Base-by-base conservation (phyloP, 192 early-diverging fungal species). In the Kickxella alabastrina region DNA sequence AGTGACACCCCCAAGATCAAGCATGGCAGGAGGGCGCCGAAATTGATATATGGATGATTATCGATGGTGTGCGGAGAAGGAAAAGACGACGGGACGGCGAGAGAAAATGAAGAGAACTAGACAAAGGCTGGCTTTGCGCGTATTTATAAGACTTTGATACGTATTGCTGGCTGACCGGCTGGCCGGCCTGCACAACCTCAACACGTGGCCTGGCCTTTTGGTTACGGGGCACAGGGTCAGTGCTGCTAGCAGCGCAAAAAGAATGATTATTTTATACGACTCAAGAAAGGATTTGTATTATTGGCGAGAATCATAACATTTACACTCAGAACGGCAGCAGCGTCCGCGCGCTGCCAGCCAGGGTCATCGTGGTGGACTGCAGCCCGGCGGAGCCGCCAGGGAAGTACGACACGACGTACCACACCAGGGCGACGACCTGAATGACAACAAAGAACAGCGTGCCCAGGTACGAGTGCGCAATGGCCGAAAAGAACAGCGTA, bases 401-500 rank as follows among this genome's bases (percentile, higher is more conserved):
- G 25, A 90, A 79, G 62, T 93, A 93, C 9, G 84, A 87, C 7
- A 82, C 88, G 69, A 91, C 80, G 38, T 82, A 94, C 83, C 90
- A 93, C 4, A 90, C 54, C 24, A 97, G 73, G 0, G 91, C 84
- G 10, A 90, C 49, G 6, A 92, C 64, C 75, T 97, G 90, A 9
- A 92, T 48, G 2, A 93, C 66, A 12, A 84, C 85, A 58, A 76
- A 85, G 15, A 93, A 58, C 43, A 97, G 81, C 6, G 89, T 92
- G 53, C 89, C 62, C 31, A 93, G 47, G 59, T 88, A 90, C 45
- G 70, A 80, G 81, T 79, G 83, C 88, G 85, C 36, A 40, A 80
- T 80, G 4, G 59, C 51, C 21, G 90, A 86, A 60, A 87, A 87
- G 49, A 89, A 96, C 47, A 98, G 78, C 2, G 92, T 94, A 41